Evolutionary conservation across 2,329 filamentous ascomycete genomes (phyloP), one percentile per base, ranked within the genome.

Genomic region (Delphinella strobiligena): DNA sequence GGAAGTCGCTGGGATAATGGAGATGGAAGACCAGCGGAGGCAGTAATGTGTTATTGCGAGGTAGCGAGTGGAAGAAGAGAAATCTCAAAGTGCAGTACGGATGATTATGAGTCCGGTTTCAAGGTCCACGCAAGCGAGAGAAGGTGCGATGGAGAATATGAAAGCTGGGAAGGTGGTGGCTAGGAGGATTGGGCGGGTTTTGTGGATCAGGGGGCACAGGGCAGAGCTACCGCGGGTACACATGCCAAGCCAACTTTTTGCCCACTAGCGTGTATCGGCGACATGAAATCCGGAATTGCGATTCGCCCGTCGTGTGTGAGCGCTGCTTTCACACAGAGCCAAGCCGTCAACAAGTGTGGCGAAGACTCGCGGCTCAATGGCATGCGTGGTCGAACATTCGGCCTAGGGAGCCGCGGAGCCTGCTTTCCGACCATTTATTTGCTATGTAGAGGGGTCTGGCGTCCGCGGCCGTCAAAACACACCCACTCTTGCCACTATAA

Each of bases 1-100:
- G 32, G 36, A 39, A 39, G 35, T 22, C 41, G 36, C 41, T 36
- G 41, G 41, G 29, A 43, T 38, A 39, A 38, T 24, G 19, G 27
- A 31, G 24, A 31, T 43, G 41, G 36, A 36, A 19, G 40, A 14
- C 41, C 41, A 43, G 33, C 17, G 22, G 36, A 27, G 19, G 31
- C 41, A 34, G 35, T n/a, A 43, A 14, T 35, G 14, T 38, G 37
- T 35, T 35, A 35, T 34, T 37, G 40, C 32, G 36, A 34, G 19
- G 36, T 35, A 39, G 41, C 37, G 37, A 35, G 27, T 18, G 33
- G 14, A 37, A 32, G 40, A 43, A 36, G 33, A 12, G 15, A 12
- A 32, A 5, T 32, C 5, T 8, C 10, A 5, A 16, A 16, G 10
- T 5, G 15, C 5, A 5, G n/a, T 7, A 16, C 33, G 38, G 38